These are phyloP conservation scores for Plantago coronopus DNA, from an alignment of 305 asterid species.

Conservation along the genomic window DNA sequence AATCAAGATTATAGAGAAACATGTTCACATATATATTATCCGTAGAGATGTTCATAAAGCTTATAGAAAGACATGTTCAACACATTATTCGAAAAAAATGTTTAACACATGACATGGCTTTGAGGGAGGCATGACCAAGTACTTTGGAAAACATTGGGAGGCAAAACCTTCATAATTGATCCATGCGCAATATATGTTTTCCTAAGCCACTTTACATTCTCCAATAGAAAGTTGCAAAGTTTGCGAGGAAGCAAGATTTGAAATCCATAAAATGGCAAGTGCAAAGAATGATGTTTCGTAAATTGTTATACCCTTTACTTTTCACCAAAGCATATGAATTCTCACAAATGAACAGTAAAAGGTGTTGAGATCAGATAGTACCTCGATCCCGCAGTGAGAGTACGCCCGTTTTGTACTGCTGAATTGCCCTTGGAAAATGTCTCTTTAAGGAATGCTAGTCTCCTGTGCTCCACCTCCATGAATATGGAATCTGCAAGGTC, in stretches of 20 bases:
- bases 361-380: conserved; percentile 22
- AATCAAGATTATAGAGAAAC: no score
- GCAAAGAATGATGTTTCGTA: background rate
- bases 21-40: no score
- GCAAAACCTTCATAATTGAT: no score
- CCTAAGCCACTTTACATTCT: background rate
- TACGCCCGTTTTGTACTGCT: conserved; percentile 54
- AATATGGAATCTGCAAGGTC: conserved; percentile 73
- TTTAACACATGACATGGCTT: background rate
- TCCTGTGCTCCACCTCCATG: conserved; percentile 80
- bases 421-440: conserved; percentile 56
- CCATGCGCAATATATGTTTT: background rate
- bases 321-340: background rate
- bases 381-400: conserved; percentile 69
- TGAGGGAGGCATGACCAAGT: no score
- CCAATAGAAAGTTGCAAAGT: no score
- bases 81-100: no score
- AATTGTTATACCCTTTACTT: background rate
- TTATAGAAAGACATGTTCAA: no score
- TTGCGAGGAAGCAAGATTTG: background rate
- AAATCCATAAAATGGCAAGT: background rate
- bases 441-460: conserved; percentile 64
- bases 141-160: no score
- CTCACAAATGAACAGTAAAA: background rate
- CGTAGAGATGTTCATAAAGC: no score